These are phyloP conservation scores for Cryphonectria radicalis DNA, from an alignment of 2,329 filamentous ascomycete species.

Conservation along the genomic window DNA sequence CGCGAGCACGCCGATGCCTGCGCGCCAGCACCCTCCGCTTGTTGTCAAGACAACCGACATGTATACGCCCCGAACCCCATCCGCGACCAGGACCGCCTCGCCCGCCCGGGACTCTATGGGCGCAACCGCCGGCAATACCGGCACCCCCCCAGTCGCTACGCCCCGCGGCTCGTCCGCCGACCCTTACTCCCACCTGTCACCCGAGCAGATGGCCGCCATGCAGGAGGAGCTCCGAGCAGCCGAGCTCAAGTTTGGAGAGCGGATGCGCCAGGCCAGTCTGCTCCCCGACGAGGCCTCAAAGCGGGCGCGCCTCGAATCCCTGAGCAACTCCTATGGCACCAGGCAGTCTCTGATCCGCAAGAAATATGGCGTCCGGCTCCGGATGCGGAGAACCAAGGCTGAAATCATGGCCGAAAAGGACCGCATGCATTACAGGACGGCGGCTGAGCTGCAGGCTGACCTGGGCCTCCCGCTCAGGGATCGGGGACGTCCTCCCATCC, in stretches of 20 bases:
- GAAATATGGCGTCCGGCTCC: slow-evolving; percentile 60
- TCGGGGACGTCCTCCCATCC: background rate
- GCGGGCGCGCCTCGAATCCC: slow-evolving; percentile 42
- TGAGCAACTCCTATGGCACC: slow-evolving; percentile 59
- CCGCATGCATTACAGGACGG: slow-evolving; percentile 41
- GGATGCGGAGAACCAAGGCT: slow-evolving; percentile 51
- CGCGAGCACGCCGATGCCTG: background rate
- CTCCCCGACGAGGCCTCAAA: slow-evolving; percentile 42
- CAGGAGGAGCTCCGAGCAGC: slow-evolving; percentile 44
- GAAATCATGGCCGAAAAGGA: slow-evolving; percentile 50
- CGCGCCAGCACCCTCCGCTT: slow-evolving; percentile 19
- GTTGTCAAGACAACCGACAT: slow-evolving; percentile 28
- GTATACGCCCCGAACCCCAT: background rate
- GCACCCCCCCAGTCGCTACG: slow-evolving; percentile 2
- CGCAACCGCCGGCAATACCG: background rate
- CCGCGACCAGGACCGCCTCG: background rate
- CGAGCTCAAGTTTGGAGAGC: slow-evolving; percentile 44
- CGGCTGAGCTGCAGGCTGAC: slow-evolving; percentile 27
- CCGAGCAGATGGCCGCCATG: slow-evolving; percentile 37
- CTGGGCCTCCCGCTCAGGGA: slow-evolving; percentile 12
- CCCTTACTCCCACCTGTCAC: slow-evolving; percentile 51
- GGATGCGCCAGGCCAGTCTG: slow-evolving; percentile 48
- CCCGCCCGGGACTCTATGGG: background rate
- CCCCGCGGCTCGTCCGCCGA: slow-evolving; percentile 34
- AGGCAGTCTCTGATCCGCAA: slow-evolving; percentile 62